Evolutionary conservation across 2,329 filamentous ascomycete genomes (phyloP), one percentile per base, ranked within the genome.

Genomic region (Cercospora zeae-maydis): DNA sequence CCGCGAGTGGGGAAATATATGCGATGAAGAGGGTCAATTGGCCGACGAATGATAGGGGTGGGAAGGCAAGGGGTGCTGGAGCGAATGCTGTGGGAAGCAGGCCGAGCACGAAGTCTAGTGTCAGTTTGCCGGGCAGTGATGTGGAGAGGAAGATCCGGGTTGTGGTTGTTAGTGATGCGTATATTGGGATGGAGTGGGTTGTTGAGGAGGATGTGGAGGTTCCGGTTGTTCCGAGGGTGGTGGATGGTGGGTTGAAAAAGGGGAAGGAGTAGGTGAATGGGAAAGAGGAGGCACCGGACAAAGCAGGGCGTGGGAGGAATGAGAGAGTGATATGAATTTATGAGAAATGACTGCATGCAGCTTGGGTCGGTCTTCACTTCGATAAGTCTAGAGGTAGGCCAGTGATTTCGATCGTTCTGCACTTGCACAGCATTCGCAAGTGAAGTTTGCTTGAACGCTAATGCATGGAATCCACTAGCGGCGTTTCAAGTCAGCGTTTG

Each of bases 21-120:
- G 93, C 90, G 2, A 81, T 99, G 66, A 98, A 96, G 82, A 83
- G 95, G 31, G 85, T 95, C 0, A 88, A 87, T 1, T 98, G 95
- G 93, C 78, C 79, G 1, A 72, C 78, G 5, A 65, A 67, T 13
- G 70, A 72, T 21, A 71, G 66, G 45, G 75, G 72, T 53, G 63
- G 74, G 65, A 67, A 72, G 61, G 69, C 66, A 30, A 67, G 64
- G 13, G 42, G 34, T 31, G 21, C 27, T 14, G 52, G 54, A 11
- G 55, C 39, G 19, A 49, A 42, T 42, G 55, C 42, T 45, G 24
- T 10, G 10, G 69, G 67, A 4, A 75, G 75, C 14, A 82, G 76
- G 63, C 81, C 85, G 0, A 82, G 78, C 11, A 83, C 85, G 1
- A 84, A 79, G 72, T 79, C 86, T 5, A 79, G 78, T 21, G 81